Base-by-base conservation (phyloP, 129 eudicot genomes). In the Saussurea involucrata region DNA sequence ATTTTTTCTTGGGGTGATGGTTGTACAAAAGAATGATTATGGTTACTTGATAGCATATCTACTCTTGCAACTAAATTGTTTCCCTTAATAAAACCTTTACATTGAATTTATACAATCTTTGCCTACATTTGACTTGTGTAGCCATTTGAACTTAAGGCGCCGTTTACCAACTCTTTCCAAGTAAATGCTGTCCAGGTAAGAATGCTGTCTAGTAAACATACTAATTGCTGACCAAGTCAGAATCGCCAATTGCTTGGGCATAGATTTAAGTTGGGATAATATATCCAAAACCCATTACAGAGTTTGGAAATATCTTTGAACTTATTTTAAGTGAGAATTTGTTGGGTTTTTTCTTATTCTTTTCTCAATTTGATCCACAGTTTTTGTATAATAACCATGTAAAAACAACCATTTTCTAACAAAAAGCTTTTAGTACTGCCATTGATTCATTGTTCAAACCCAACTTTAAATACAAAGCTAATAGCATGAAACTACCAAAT, bases 31-130 rank as follows among this genome's bases (percentile, higher is more conserved):
- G 71, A 80, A 33, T 20, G 64, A 25, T 32, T 53, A 10, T 66
- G 83, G 69, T 8, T 80, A 80, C 31, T 24, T 73, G 68, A 72
- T 65, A 73, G 32, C 15, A 55, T 73, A 74, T 8, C 66, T 72
- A 31, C 71, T 78, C 7, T 28, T 13, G 66, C 49, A 27, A 24
- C 67, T 32, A 78, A 28, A 37, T 71, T 63, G 72, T 24, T 32
- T 44, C 9, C 27, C 10, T 60, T 49, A 15, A 4, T 49, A 17
- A 17, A 49, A 10, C 65, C 65, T 53, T 49, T 17, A 49, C 60
- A 15, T 49, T 53, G 61, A 17, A n/a, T 53, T n/a, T n/a, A 5
- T 53, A 53, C 61, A 53, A 53, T n/a, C 22, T 53, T 36, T 7
- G 42, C 8, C 6, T 0, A 32, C 18, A 12, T 44, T 44, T 44